phyloP scores from a whole-genome alignment of 768 basidiomycete species.

The Podaxis rugospora region DNA sequence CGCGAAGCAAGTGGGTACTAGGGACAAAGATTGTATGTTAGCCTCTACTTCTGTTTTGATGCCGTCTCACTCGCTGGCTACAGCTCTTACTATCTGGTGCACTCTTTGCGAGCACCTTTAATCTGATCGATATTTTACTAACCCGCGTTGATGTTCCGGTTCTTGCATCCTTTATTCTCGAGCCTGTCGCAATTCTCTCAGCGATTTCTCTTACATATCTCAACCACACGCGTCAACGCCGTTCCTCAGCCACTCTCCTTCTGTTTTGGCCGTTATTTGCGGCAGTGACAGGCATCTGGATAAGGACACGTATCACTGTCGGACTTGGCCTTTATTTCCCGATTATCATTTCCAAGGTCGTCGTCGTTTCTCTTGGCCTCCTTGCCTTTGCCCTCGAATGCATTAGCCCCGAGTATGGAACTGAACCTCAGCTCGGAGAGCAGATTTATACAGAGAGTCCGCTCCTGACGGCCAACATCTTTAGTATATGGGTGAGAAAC shows the following conservation, averaged over 20 bases:
- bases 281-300: constrained; percentile 45
- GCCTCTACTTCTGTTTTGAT: not conserved
- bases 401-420: constrained; percentile 56
- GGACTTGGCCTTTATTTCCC: constrained; percentile 26
- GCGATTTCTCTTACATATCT: constrained; percentile 50
- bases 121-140: constrained; percentile 34
- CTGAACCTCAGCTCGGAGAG: constrained; percentile 16
- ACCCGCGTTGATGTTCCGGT: constrained; percentile 36
- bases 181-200: constrained; percentile 48
- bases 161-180: constrained; percentile 49
- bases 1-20: constrained; percentile 48
- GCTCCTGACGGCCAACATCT: constrained; percentile 72
- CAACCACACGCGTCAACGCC: constrained; percentile 68
- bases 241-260: constrained; percentile 68
- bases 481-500: constrained; percentile 56
- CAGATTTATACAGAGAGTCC: constrained; percentile 59
- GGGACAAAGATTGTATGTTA: constrained; percentile 62
- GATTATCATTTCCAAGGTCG: constrained; percentile 41
- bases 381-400: constrained; percentile 64
- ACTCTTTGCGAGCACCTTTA: constrained; percentile 38
- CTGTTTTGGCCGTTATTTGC: constrained; percentile 80
- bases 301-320: constrained; percentile 46
- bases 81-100: constrained; percentile 50
- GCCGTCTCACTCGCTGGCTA: not conserved
- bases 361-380: constrained; percentile 39